These are phyloP conservation scores for Trifolium pratense DNA, from an alignment of 306 rosid genomes.

Conservation along the genomic window DNA sequence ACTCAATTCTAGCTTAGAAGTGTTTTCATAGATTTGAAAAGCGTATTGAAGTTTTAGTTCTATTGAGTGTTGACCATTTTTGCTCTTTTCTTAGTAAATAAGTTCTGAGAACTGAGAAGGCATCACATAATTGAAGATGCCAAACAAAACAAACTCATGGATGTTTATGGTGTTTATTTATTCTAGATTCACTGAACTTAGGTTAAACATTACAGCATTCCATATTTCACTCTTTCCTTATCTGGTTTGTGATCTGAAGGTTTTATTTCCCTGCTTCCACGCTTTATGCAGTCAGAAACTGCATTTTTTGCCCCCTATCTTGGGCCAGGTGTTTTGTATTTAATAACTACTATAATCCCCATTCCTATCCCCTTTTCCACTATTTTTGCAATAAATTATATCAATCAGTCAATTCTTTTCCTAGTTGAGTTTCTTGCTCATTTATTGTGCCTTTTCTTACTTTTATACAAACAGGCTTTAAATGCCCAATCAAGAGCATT, in stretches of 20 bases:
- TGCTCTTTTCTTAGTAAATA: constrained; percentile 1
- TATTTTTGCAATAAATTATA: background rate
- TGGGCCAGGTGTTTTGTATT: background rate
- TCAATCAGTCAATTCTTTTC: background rate
- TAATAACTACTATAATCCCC: background rate
- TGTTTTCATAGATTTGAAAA: constrained; percentile 7
- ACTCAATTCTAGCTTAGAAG: background rate
- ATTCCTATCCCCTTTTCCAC: background rate
- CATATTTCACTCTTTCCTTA: background rate
- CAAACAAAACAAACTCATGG: constrained; percentile 13
- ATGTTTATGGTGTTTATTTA: background rate
- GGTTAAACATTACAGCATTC: constrained; percentile 8
- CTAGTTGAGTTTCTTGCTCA: constrained; percentile 19
- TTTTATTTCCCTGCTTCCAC: background rate
- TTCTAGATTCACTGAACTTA: constrained; percentile 17
- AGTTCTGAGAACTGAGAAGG: constrained; percentile 14
- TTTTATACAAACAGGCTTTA: constrained; percentile 63
- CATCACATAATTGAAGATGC: constrained; percentile 15
- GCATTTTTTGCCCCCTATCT: background rate
- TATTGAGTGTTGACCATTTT: constrained; percentile 13
- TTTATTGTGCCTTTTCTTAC: constrained; percentile 22
- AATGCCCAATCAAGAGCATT: constrained; percentile 98
- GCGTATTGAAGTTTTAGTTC: constrained; percentile 26
- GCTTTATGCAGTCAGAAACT: background rate
- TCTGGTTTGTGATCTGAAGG: background rate